Evolutionary conservation across 306 rosid species (phyloP).

Genomic region (Inga laurina): DNA sequence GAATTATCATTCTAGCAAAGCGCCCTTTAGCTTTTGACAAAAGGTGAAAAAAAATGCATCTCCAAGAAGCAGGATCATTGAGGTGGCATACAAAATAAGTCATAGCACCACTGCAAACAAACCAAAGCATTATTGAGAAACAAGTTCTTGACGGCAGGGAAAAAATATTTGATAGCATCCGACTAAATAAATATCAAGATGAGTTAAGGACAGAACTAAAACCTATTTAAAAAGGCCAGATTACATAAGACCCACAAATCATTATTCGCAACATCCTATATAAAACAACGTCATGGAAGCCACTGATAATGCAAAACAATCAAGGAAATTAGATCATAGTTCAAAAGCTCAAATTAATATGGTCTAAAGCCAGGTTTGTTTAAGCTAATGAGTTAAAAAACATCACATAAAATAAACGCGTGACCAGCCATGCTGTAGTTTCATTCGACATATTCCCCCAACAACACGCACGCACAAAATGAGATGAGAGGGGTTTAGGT

Average conservation of each 20-base stretch:
- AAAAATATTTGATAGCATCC: not conserved
- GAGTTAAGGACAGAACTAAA: not conserved
- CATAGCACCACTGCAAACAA: not conserved
- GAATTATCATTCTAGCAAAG: not conserved
- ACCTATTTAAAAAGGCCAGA: not conserved
- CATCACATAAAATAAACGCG: not conserved
- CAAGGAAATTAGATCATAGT: not conserved
- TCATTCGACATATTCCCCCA: not conserved
- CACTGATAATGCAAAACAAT: not conserved
- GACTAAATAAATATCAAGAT: not conserved
- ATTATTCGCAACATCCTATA: not conserved
- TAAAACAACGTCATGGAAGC: not conserved
- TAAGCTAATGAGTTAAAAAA: not conserved
- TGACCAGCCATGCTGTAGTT: not conserved
- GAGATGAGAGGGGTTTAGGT: not conserved
- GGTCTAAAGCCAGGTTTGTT: not conserved
- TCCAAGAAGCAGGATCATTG: not conserved
- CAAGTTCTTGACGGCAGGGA: not conserved
- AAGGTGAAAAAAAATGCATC: not conserved
- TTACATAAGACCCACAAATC: not conserved
- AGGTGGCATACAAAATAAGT: not conserved
- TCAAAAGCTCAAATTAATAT: not conserved
- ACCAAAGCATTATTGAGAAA: not conserved
- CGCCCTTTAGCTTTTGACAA: no score
- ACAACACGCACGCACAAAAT: not conserved